Evolutionary conservation across 257 asterid genomes (phyloP), one percentile per base, ranked within the genome.

Genomic region (Solanum peruvianum): DNA sequence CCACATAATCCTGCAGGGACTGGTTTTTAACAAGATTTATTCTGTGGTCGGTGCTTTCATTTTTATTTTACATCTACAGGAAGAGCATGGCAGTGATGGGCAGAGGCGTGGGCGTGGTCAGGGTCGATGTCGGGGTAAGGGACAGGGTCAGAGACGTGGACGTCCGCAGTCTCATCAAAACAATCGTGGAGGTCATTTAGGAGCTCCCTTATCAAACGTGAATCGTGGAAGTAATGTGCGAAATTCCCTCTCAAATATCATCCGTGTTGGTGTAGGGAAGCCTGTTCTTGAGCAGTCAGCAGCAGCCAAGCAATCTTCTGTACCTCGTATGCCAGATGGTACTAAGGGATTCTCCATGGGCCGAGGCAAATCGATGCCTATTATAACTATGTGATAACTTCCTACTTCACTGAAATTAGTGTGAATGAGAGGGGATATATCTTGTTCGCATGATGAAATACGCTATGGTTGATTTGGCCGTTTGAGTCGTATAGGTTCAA

Each of bases 301-400:
- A 78, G 42, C 60, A 76, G 87, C 87, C 37, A 92, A 91, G 91
- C 89, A 91, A 86, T 86, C 95, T 88, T 87, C 93, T 9, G 96
- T 91, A 69, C 99, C 99, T 72, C 97, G 98, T 60, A 95, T 95
- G 99, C 98, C 99, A 1, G 99, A 96, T 87, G 99, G 99, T 35
- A 96, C 98, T 37, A 92, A 89, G 90, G 99, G 99, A 64, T 96
- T 96, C 93, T 93, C 97, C 7, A 88, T 95, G 95, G 99, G 99
- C 35, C 93, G 99, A 83, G 99, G 99, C 83, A 96, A 95, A 91
- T 90, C 95, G 25, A 85, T 92, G 56, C 93, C 94, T 85, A 86
- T 92, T n/a, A 91, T 86, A 85, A 89, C 86, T 37, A 91, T 87
- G 47, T 91, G 91, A 89, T 27, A 27, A 78, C 64, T 77, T 44